These are phyloP conservation scores for Saccharomyces hybrid DNA, from an alignment of 1,139 yeast species.

Conservation along the genomic window DNA sequence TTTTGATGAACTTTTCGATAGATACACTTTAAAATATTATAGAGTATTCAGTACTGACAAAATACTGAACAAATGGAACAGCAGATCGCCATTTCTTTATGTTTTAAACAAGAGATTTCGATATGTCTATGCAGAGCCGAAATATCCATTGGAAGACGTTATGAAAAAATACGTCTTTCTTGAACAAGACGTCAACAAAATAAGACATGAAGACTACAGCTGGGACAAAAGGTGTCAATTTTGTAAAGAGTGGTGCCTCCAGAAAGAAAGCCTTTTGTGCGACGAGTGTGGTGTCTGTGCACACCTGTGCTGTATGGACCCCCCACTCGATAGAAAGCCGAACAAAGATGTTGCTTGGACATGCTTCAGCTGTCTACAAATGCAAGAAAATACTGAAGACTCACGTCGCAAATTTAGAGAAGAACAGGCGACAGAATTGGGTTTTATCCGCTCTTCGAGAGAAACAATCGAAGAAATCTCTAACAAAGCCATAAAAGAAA, in stretches of 20 bases:
- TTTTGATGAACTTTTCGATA: constrained; percentile 78
- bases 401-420: constrained; percentile 10
- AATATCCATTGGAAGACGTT: constrained; percentile 24
- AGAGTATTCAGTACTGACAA: constrained; percentile 62
- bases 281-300: constrained; percentile 62
- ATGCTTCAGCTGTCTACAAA: constrained; percentile 71
- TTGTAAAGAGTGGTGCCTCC: constrained; percentile 80
- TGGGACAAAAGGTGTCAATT: constrained; percentile 49
- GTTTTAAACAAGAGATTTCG: constrained; percentile 64
- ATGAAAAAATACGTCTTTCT: constrained; percentile 20
- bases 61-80: constrained; percentile 48
- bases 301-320: constrained; percentile 82
- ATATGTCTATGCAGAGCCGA: constrained; percentile 63
- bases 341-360: constrained; percentile 89
- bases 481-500: constrained; percentile 4
- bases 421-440: constrained; percentile 6
- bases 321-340: constrained; percentile 74
- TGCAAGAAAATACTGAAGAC: constrained; percentile 20
- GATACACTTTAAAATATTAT: constrained; percentile 78
- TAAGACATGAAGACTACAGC: constrained; percentile 16
- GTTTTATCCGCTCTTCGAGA: neutral
- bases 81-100: constrained; percentile 41
- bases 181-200: neutral
- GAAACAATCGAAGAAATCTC: constrained; percentile 8
- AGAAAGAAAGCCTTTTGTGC: constrained; percentile 71